These are phyloP conservation scores for Cutaneotrichosporon cutaneum DNA, from an alignment of 1,284 basidiomycete genomes.

Conservation along the genomic window DNA sequence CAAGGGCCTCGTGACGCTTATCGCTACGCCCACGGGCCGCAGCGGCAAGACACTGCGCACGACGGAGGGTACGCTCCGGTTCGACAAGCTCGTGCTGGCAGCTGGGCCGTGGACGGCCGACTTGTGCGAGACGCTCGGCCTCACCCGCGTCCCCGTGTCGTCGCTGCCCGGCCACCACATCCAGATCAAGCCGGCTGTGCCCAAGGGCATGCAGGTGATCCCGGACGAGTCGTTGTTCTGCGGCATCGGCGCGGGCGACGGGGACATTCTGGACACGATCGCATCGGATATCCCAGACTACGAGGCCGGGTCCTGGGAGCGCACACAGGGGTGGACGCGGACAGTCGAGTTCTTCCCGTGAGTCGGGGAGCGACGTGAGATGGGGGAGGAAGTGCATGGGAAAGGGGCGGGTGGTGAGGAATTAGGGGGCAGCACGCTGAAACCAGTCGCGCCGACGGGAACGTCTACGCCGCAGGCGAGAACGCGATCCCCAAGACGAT, in stretches of 20 bases:
- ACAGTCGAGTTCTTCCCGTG: constrained; percentile 24
- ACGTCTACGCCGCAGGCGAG: constrained; percentile 21
- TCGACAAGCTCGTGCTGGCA: constrained; percentile 19
- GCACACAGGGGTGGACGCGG: constrained; percentile 16
- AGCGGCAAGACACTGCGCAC: constrained; percentile 10
- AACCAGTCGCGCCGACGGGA: constrained; percentile 14
- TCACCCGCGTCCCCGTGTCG: constrained; percentile 15
- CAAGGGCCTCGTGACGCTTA: constrained; percentile 19
- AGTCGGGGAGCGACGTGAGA: not conserved
- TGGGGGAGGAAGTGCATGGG: not conserved
- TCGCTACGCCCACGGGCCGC: constrained; percentile 14
- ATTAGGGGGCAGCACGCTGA: not conserved
- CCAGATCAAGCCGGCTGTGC: constrained; percentile 9
- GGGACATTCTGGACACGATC: not conserved
- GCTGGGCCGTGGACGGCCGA: constrained; percentile 22
- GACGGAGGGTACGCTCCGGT: constrained; percentile 9
- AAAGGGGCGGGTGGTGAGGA: too few species aligned
- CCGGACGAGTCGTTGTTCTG: constrained; percentile 19
- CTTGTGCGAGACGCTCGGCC: constrained; percentile 14
- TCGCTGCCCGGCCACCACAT: constrained; percentile 16
- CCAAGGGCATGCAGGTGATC: constrained; percentile 3
- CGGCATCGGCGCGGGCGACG: constrained; percentile 10
- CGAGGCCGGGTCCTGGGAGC: constrained; percentile 8
- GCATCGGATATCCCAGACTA: constrained; percentile 5
- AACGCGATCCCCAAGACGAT: constrained; percentile 14